phyloP scores from a whole-genome alignment of 1,284 basidiomycete species.

The Cutaneotrichosporon cutaneum region DNA sequence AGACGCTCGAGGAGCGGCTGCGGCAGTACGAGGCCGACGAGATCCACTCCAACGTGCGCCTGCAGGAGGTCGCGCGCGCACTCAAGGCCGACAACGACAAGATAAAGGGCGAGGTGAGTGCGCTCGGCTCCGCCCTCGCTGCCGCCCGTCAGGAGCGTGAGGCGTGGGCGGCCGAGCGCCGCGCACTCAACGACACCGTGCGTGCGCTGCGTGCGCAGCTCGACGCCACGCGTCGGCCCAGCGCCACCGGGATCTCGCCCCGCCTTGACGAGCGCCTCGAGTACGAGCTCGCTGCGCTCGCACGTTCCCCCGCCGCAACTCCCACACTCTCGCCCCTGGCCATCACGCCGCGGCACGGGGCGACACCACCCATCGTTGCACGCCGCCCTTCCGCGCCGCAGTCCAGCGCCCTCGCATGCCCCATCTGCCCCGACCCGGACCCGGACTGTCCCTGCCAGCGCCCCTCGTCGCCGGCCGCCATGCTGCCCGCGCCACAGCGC shows the following conservation, averaged over 20 bases:
- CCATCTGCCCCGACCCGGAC: constrained; percentile 51
- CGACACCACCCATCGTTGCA: constrained; percentile 2
- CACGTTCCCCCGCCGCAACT: constrained; percentile 12
- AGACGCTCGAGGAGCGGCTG: constrained; percentile 82
- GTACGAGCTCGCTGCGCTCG: constrained; percentile 14
- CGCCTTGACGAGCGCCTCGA: constrained; percentile 13
- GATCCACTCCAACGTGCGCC: constrained; percentile 79
- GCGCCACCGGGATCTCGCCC: background rate
- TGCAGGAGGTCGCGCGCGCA: constrained; percentile 79
- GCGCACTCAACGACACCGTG: constrained; percentile 13
- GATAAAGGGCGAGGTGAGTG: constrained; percentile 55
- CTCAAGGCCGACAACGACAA: constrained; percentile 78
- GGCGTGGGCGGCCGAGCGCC: constrained; percentile 20
- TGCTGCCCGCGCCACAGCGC: background rate
- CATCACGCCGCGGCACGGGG: constrained; percentile 14
- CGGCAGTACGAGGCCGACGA: constrained; percentile 85
- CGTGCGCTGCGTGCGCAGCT: constrained; percentile 15
- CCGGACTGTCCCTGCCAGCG: constrained; percentile 51
- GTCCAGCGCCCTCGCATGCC: constrained; percentile 32
- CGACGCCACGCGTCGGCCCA: constrained; percentile 1
- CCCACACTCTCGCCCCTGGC: constrained; percentile 20
- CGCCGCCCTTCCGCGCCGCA: constrained; percentile 7
- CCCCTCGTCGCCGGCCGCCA: constrained; percentile 8
- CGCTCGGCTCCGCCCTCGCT: constrained; percentile 64
- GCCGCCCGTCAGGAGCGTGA: constrained; percentile 60